These are phyloP conservation scores for Termitomyces sp. DNA, from an alignment of 768 basidiomycete species.

Conservation along the genomic window DNA sequence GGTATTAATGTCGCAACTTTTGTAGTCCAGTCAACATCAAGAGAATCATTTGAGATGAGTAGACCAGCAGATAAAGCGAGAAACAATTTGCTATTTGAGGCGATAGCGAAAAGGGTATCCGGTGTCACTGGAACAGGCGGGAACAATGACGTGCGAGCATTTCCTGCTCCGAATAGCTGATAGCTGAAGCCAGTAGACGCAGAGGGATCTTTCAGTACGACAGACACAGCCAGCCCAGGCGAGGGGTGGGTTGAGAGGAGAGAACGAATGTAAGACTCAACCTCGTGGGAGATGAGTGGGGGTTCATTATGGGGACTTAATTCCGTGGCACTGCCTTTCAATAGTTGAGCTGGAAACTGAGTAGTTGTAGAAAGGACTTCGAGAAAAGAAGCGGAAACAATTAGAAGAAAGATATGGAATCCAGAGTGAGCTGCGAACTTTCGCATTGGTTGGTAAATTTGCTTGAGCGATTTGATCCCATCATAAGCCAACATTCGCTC, in stretches of 20 bases:
- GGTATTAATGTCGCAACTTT: slow-evolving; percentile 30
- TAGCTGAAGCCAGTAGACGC: slow-evolving; percentile 27
- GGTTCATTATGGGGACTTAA: not conserved
- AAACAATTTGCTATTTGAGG: slow-evolving; percentile 40
- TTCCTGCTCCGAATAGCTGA: slow-evolving; percentile 34
- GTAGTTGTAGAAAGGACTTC: not conserved
- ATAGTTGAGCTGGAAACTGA: not conserved
- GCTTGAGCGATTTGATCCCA: not conserved
- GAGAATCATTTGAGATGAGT: slow-evolving; percentile 30
- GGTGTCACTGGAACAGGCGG: slow-evolving; percentile 27
- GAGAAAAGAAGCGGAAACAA: not conserved
- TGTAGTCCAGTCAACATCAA: slow-evolving; percentile 32
- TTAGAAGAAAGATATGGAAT: not conserved
- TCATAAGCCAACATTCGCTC: not conserved
- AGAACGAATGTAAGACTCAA: too few relatives aligned
- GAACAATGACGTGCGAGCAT: slow-evolving; percentile 21
- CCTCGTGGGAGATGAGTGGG: too few relatives aligned
- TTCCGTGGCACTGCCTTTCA: too few relatives aligned
- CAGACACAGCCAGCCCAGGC: slow-evolving; percentile 19
- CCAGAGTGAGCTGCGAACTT: not conserved
- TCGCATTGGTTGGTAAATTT: not conserved
- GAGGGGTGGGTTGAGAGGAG: too few relatives aligned
- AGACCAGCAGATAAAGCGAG: slow-evolving; percentile 32
- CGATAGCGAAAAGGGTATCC: slow-evolving; percentile 39
- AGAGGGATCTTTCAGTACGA: slow-evolving; percentile 27